These are phyloP conservation scores for Fusarium musae DNA, from an alignment of 2,329 filamentous ascomycete species.

Conservation along the genomic window DNA sequence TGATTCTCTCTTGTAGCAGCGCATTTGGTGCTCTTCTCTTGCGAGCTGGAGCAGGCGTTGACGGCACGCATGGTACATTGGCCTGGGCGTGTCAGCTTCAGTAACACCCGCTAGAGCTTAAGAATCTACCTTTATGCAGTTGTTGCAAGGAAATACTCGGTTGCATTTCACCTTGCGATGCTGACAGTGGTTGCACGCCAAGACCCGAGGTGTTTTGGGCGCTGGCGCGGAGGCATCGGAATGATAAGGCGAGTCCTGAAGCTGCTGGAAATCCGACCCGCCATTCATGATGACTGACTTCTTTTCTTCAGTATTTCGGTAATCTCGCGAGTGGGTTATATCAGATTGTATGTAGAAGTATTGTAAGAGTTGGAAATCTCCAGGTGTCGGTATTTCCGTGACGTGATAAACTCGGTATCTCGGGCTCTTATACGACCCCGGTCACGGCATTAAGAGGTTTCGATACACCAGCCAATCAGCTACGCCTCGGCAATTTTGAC, in stretches of 20 bases:
- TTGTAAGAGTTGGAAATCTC: not conserved
- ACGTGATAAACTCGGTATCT: slow-evolving; percentile 14
- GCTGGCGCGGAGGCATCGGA: slow-evolving; percentile 3
- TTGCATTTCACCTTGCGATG: slow-evolving; percentile 26
- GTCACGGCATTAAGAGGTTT: not conserved
- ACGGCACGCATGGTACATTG: not conserved
- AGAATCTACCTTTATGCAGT: slow-evolving; percentile 2
- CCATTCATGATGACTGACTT: not conserved
- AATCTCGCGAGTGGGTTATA: rapidly evolving
- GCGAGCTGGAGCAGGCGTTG: slow-evolving; percentile 10
- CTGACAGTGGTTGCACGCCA: slow-evolving; percentile 21
- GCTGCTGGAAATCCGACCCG: not conserved
- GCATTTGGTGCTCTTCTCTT: slow-evolving; percentile 22
- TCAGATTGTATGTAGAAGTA: not conserved
- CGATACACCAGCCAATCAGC: not conserved
- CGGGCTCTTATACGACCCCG: slow-evolving; percentile 15
- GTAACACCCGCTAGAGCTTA: too few relatives aligned
- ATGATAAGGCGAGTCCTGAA: slow-evolving; percentile 11
- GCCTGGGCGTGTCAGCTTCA: not conserved
- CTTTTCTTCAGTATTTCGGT: rapidly evolving
- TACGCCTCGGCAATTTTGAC: not conserved
- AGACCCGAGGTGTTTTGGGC: slow-evolving; percentile 1
- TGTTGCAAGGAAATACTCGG: slow-evolving; percentile 12
- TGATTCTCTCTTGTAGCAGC: not conserved
- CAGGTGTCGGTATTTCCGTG: not conserved